Conservation (phyloP, 2,329 filamentous ascomycete genomes). For the Botryotinia calthae region DNA sequence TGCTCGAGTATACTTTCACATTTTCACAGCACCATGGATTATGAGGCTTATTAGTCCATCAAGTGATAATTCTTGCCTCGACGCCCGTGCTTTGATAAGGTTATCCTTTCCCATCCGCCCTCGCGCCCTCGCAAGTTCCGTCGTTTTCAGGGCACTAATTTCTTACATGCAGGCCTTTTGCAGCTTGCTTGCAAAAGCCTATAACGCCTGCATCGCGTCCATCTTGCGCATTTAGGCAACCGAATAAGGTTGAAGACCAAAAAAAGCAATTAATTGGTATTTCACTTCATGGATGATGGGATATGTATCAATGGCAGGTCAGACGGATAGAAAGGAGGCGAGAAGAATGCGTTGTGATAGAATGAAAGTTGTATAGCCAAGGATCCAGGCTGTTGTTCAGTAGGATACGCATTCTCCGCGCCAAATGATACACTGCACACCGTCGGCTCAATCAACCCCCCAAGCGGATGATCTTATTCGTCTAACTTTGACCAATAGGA, state of each 20-base stretch:
- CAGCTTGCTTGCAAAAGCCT: neutral
- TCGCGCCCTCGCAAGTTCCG: constrained; percentile 4
- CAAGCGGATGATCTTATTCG: neutral
- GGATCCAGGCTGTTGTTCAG: neutral
- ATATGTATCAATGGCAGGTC: neutral
- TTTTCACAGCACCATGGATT: neutral
- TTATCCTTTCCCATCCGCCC: neutral
- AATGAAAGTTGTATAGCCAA: neutral
- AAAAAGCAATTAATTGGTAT: neutral
- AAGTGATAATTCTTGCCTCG: neutral
- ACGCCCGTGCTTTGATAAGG: constrained; percentile 3
- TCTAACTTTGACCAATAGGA: neutral
- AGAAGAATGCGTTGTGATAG: neutral
- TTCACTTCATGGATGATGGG: neutral
- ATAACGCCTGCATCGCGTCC: neutral
- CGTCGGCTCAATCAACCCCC: neutral
- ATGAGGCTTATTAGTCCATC: constrained; percentile 11
- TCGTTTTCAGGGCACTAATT: constrained; percentile 7
- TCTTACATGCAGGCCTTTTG: constrained; percentile 9
- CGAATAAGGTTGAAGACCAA: neutral
- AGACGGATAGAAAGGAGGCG: neutral
- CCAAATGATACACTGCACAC: constrained; percentile 12
- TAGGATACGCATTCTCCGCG: neutral
- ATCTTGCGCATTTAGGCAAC: constrained; percentile 10
- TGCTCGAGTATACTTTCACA: constrained; percentile 1